These are phyloP conservation scores for Paraphoma chrysanthemicola DNA, from an alignment of 2,329 filamentous ascomycete genomes.

Conservation along the genomic window DNA sequence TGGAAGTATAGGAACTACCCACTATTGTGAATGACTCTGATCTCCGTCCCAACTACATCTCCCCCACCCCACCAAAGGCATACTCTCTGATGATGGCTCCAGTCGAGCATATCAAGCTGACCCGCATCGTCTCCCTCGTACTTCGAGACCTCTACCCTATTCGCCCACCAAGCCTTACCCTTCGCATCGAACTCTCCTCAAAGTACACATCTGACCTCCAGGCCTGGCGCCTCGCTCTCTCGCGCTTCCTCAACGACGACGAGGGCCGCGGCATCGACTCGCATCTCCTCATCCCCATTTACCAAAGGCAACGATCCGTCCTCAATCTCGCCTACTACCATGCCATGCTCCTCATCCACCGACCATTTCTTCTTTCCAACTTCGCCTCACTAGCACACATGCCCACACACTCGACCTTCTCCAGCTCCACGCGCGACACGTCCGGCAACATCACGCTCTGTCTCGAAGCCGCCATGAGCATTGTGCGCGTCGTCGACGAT, in stretches of 20 bases:
- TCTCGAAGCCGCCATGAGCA: conserved; percentile 55
- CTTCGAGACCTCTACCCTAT: conserved; percentile 55
- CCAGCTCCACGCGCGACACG: conserved; percentile 19
- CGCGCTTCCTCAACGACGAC: conserved; percentile 50
- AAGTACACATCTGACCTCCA: conserved; percentile 53
- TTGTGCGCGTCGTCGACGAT: conserved; percentile 54
- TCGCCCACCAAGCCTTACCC: conserved; percentile 38
- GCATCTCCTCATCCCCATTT: conserved; percentile 56
- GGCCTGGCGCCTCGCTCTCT: conserved; percentile 56
- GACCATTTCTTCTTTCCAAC: conserved; percentile 60
- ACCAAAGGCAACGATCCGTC: conserved; percentile 61
- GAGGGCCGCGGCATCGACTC: conserved; percentile 44
- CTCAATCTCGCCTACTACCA: conserved; percentile 63
- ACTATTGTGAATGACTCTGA: conserved; percentile 45
- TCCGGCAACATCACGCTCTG: conserved; percentile 53
- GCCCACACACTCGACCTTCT: conserved; percentile 25
- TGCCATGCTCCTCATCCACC: conserved; percentile 63
- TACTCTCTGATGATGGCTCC: conserved; percentile 55
- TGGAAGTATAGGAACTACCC: conserved; percentile 38
- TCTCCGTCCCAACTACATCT: conserved; percentile 35
- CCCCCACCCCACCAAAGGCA: conserved; percentile 29
- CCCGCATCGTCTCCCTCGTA: conserved; percentile 53
- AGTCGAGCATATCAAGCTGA: conserved; percentile 55
- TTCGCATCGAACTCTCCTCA: conserved; percentile 47
- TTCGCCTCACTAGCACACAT: conserved; percentile 46